phyloP scores from a whole-genome alignment of 164 flowering plant species.

The Houttuynia cordata region DNA sequence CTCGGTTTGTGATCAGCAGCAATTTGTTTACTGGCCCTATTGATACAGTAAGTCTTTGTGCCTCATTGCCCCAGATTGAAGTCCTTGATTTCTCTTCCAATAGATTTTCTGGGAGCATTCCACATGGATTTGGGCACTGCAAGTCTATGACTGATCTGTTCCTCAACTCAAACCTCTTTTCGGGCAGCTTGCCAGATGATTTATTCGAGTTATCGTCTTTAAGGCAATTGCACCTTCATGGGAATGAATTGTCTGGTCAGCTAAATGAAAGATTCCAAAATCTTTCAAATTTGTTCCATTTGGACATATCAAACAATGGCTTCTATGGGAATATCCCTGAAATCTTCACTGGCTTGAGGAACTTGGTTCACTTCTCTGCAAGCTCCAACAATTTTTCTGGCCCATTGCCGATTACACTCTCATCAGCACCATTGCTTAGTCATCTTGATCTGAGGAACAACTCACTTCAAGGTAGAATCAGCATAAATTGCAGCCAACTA shows the following conservation, averaged over 20 bases:
- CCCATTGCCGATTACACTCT: slow-evolving; percentile 5
- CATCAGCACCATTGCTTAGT: neutral
- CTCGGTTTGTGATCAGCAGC: slow-evolving; percentile 1
- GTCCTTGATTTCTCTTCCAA: slow-evolving; percentile 9
- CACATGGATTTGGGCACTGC: slow-evolving; percentile 2
- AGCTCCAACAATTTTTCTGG: slow-evolving; percentile 7
- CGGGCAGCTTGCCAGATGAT: slow-evolving; percentile 3
- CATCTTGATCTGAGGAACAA: slow-evolving; percentile 10
- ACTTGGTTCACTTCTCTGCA: slow-evolving; percentile 6
- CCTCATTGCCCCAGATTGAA: neutral
- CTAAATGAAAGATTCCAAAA: slow-evolving; percentile 1
- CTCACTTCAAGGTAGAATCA: slow-evolving; percentile 12
- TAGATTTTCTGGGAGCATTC: slow-evolving; percentile 6
- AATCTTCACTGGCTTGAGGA: slow-evolving; percentile 4
- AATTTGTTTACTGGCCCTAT: slow-evolving; percentile 10
- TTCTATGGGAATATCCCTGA: slow-evolving; percentile 12
- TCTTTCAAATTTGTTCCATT: slow-evolving; percentile 1
- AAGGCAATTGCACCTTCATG: slow-evolving; percentile 1
- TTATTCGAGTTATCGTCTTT: slow-evolving; percentile 6
- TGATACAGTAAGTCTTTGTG: slow-evolving; percentile 2
- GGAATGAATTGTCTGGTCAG: slow-evolving; percentile 7
- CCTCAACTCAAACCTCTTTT: slow-evolving; percentile 4
- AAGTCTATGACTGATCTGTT: neutral
- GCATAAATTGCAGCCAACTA: slow-evolving; percentile 45
- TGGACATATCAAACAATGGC: slow-evolving; percentile 9